These are phyloP conservation scores for Eleusine indica DNA, from an alignment of 176 grass and related monocot species.

Conservation along the genomic window DNA sequence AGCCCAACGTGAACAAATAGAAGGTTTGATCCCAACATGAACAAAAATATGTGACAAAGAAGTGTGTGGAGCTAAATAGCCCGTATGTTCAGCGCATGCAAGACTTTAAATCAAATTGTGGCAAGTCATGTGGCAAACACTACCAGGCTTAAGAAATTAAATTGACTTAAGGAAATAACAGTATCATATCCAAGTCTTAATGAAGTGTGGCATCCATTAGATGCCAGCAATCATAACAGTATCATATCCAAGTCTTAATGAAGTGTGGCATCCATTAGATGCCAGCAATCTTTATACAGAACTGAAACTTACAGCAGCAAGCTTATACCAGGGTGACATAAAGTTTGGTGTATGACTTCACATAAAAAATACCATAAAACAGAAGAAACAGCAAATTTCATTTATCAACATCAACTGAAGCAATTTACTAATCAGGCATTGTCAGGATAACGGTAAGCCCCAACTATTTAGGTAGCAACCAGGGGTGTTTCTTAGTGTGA, in stretches of 20 bases:
- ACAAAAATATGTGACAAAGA: constrained; percentile 4
- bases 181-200: neutral
- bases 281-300: constrained; percentile 9
- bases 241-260: neutral
- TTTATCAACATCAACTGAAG: neutral
- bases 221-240: neutral
- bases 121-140: neutral
- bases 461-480: neutral
- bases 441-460: neutral
- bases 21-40: constrained; percentile 6
- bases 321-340: neutral
- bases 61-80: constrained; percentile 9
- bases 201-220: neutral
- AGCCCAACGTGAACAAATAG: neutral
- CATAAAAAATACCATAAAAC: neutral
- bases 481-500: neutral
- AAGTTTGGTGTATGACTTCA: neutral
- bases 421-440: neutral
- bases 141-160: constrained; percentile 22
- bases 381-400: neutral
- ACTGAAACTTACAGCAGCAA: neutral
- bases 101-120: neutral
- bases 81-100: constrained; percentile 2
- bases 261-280: neutral
- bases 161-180: neutral